Evolutionary conservation across 345 rosid species (phyloP), one percentile per base, ranked within the genome.

Genomic region (Passiflora organensis): DNA sequence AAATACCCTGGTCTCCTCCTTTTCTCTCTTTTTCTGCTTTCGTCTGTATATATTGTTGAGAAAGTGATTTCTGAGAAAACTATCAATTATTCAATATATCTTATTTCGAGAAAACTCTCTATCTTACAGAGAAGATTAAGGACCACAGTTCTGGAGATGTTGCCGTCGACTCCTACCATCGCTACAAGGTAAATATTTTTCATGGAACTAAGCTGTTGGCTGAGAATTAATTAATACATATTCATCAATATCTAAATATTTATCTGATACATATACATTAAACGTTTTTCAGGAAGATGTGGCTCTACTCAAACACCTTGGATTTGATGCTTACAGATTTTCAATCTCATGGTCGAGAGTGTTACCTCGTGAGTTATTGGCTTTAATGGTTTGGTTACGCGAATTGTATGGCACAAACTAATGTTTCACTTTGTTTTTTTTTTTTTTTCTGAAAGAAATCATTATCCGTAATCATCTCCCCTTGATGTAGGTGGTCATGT

Each of bases 121-220:
- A n/a, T 43, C 9, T 6, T 16, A 15, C 64, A 76, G 76, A 42
- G 17, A 84, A 60, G 51, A 80, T 80, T 51, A 37, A 10, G 0
- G 89, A 80, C 48, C 37, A 58, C 6, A 73, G 76, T 46, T 77
- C 63, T n/a, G 95, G 80, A 32, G 84, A 91, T 56, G 74, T 83
- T 34, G 96, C 96, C 16, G 79, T 80, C 23, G 96, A 87, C 72
- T 81, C 79, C 52, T 91, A 87, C 65, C 81, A 87, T 58, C 77
- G 81, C 32, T 87, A 82, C 71, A 78, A 87, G 96, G 97, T 83
- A 43, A 12, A n/a, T 43, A 5, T 2, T 28, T 28, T 6, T 2
- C 9, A 6, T 43, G 6, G 1, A 9, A 43, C 1, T 43, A 28
- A 8, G n/a, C n/a, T n/a, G 3, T 2, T 28, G 3, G 34, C 34